Base-by-base conservation (phyloP, 2,329 filamentous ascomycete genomes). In the Calonectria leucothoes region DNA sequence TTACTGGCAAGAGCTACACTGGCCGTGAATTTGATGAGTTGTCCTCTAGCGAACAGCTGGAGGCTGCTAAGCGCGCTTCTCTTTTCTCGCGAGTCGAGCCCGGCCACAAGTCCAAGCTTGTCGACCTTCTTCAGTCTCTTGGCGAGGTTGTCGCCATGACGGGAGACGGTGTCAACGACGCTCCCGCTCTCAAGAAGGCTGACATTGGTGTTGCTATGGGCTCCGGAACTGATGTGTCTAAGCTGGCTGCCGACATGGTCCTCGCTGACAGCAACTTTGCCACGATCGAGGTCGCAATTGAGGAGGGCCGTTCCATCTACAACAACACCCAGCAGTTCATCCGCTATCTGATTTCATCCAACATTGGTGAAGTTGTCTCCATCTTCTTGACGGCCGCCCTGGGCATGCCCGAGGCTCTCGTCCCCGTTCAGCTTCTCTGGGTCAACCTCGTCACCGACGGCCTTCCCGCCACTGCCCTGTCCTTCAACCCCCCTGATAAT, bases 271-370 rank as follows among this genome's bases (percentile, higher is more conserved):
- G 98, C 87, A 99, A 99, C 89, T 99, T 99, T 85, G 97, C 97
- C 75, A 99, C 97, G 4, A 99, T 99, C 79, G 95, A 98, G 84
- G 90, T 95, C 70, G 97, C 97, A 64, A 96, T 99, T 76, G 97
- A 99, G 84, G 97, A 99, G 86, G 97, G 97, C 68, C 94, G 97
- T 75, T 96, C 96, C 76, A 99, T 99, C 86, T 99, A 98, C 91
- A 98, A 97, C 93, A 99, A 99, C 89, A 99, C 97, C 7, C 97
- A 99, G 84, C 97, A 99, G 84, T 99, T 99, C 86, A 99, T 99
- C 86, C 95, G 97, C 64, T 99, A 99, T 85, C 91, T 99, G 74
- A 99, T 99, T 84, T 98, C 96, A 11, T 98, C 96, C 76, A 99
- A 99, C 88, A 99, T 99, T 78, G 97, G 97, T 81, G 97, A 99